Conservation (phyloP, 2,329 filamentous ascomycete genomes). For the Alternaria viburni region DNA sequence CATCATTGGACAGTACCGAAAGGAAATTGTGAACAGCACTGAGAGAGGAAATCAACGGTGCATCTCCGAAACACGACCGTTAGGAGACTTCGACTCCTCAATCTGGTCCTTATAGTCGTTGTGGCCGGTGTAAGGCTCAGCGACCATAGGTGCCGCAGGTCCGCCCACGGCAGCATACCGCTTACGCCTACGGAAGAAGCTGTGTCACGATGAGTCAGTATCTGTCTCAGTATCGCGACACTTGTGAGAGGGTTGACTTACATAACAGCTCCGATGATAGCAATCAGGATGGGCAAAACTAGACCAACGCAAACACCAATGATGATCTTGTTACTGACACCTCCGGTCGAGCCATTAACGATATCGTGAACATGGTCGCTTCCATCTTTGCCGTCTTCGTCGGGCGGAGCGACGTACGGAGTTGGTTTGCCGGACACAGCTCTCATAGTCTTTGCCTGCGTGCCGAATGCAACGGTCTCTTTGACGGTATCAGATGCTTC, state of each 20-base stretch:
- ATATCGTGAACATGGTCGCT: neutral
- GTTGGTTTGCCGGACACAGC: conserved; percentile 54
- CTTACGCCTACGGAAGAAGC: neutral
- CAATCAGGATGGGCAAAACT: conserved; percentile 51
- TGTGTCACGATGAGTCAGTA: neutral
- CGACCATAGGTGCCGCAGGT: neutral
- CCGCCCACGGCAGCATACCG: neutral
- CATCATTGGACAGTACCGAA: neutral
- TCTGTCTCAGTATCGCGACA: too few relatives aligned
- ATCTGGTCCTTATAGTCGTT: neutral
- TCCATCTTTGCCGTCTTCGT: neutral
- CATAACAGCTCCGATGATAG: conserved; percentile 16
- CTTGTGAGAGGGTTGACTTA: too few relatives aligned
- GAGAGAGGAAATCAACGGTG: neutral
- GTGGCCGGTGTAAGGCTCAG: neutral
- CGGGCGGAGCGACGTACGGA: neutral
- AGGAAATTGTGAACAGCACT: neutral
- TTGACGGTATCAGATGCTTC: conserved; percentile 42
- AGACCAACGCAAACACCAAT: conserved; percentile 58
- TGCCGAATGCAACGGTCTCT: conserved; percentile 52
- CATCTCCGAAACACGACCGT: neutral
- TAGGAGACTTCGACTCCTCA: neutral
- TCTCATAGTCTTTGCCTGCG: conserved; percentile 44
- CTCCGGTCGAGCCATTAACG: conserved; percentile 34
- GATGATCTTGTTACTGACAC: conserved; percentile 55